These are phyloP conservation scores for Catharanthus roseus DNA, from an alignment of 257 asterid species.

Conservation along the genomic window DNA sequence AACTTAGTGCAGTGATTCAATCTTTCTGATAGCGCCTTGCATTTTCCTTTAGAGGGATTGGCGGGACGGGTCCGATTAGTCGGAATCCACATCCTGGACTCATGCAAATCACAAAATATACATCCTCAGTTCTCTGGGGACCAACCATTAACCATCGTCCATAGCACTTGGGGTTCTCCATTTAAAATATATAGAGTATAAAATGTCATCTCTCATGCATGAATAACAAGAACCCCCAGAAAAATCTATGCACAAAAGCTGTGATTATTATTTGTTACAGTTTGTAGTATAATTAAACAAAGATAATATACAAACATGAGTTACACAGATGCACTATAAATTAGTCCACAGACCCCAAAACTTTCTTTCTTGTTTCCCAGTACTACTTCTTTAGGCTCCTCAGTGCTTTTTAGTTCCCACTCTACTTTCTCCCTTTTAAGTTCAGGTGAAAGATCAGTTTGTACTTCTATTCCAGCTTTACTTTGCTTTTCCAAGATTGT, in stretches of 20 bases:
- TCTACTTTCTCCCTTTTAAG: not conserved
- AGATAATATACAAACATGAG: not conserved
- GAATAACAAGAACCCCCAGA: not conserved
- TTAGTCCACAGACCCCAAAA: not conserved
- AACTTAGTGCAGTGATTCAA: no score
- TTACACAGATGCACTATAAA: not conserved
- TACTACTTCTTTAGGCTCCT: not conserved
- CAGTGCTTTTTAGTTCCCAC: not conserved
- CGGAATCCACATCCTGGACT: no score
- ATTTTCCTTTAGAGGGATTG: no score
- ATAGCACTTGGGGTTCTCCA: not conserved
- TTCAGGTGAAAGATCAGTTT: not conserved
- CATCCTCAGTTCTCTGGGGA: not conserved
- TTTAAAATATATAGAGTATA: no score
- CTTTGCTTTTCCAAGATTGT: not conserved
- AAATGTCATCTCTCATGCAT: not conserved
- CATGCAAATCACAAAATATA: not conserved
- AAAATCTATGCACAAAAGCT: slow-evolving; percentile 5
- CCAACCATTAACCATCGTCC: not conserved
- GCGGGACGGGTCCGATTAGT: no score
- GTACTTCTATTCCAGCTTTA: not conserved
- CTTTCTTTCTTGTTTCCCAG: not conserved
- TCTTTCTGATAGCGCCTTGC: no score
- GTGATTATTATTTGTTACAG: slow-evolving; percentile 5
- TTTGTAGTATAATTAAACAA: not conserved